A percentile compares a stretch with the other conserved stretches of the same genome.
phyloP scores from a whole-genome alignment of 306 rosid species.

The Casuarina glauca region DNA sequence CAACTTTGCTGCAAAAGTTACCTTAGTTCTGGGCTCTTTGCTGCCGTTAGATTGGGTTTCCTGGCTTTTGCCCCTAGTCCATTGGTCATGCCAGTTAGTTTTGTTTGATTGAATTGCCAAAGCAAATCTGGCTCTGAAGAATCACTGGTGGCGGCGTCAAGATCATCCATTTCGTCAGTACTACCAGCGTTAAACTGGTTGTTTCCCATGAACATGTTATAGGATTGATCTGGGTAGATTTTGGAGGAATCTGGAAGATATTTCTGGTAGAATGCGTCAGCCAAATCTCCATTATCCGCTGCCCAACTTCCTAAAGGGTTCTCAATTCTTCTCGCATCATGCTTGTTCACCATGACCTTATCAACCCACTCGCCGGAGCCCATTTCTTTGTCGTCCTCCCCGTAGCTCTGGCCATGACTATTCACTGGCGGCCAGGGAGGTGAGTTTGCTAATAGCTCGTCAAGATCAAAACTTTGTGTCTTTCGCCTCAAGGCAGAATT shows the following conservation, averaged over 20 bases:
- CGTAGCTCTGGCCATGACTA: constrained; percentile 54
- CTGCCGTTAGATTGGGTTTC: constrained; percentile 43
- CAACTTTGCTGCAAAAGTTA: constrained; percentile 24
- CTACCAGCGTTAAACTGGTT: constrained; percentile 56
- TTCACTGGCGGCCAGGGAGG: constrained; percentile 91
- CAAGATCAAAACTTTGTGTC: constrained; percentile 77
- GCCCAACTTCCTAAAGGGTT: constrained; percentile 75
- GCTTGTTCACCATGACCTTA: constrained; percentile 97
- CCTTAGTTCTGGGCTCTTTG: constrained; percentile 77
- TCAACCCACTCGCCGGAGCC: constrained; percentile 88
- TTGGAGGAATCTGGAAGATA: constrained; percentile 83
- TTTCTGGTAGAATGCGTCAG: constrained; percentile 76
- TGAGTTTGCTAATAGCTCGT: constrained; percentile 70
- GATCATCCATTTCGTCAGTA: constrained; percentile 75
- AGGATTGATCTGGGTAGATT: constrained; percentile 59
- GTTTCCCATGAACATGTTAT: constrained; percentile 59
- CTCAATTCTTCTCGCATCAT: constrained; percentile 54
- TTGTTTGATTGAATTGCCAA: constrained; percentile 86
- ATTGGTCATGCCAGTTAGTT: constrained; percentile 48
- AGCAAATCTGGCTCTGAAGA: constrained; percentile 91
- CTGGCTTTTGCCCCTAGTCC: constrained; percentile 55
- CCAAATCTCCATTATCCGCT: constrained; percentile 58
- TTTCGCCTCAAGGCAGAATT: constrained; percentile 55
- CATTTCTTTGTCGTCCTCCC: constrained; percentile 75
- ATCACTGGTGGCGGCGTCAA: constrained; percentile 93